Evolutionary conservation across 1,284 basidiomycete genomes (phyloP).

Genomic region (Ceratobasidium sp.): DNA sequence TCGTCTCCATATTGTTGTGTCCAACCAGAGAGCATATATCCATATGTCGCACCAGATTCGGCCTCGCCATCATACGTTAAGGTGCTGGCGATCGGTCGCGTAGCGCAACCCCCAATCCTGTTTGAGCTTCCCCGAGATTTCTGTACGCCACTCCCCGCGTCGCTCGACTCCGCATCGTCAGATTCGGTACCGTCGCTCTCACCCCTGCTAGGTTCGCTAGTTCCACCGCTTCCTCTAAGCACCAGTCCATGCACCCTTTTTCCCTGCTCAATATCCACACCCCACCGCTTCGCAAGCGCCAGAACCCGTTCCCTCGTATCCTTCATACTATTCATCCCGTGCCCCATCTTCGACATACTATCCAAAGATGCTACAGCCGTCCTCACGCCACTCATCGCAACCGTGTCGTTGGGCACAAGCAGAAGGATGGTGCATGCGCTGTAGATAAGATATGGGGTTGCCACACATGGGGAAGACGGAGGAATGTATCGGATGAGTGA

Average conservation of each 20-base stretch:
- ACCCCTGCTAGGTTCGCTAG: too few relatives aligned
- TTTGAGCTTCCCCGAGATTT: too few relatives aligned
- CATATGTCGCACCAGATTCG: neutral
- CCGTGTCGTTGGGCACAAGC: conserved; percentile 26
- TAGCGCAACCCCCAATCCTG: too few relatives aligned
- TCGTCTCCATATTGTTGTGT: neutral
- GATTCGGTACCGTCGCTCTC: too few relatives aligned
- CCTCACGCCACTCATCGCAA: conserved; percentile 28
- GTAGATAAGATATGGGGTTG: conserved; percentile 30
- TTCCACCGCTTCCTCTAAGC: neutral
- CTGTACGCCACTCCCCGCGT: too few relatives aligned
- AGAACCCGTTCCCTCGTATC: conserved; percentile 21
- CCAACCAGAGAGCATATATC: neutral
- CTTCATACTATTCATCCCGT: conserved; percentile 22
- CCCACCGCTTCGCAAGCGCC: conserved; percentile 32
- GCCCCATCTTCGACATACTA: conserved; percentile 24
- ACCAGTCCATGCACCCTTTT: neutral
- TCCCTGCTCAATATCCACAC: conserved; percentile 13
- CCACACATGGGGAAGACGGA: conserved; percentile 34
- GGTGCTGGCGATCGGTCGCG: too few relatives aligned
- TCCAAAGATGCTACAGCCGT: conserved; percentile 11
- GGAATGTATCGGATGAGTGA: conserved; percentile 35
- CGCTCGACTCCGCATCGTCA: too few relatives aligned
- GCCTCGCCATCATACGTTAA: neutral
- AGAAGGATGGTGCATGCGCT: conserved; percentile 35